Percentiles rank a stretch among this genome's conserved stretches.
These are phyloP conservation scores for Posidonia oceanica DNA, from an alignment of 116 monocot species.

Conservation along the genomic window DNA sequence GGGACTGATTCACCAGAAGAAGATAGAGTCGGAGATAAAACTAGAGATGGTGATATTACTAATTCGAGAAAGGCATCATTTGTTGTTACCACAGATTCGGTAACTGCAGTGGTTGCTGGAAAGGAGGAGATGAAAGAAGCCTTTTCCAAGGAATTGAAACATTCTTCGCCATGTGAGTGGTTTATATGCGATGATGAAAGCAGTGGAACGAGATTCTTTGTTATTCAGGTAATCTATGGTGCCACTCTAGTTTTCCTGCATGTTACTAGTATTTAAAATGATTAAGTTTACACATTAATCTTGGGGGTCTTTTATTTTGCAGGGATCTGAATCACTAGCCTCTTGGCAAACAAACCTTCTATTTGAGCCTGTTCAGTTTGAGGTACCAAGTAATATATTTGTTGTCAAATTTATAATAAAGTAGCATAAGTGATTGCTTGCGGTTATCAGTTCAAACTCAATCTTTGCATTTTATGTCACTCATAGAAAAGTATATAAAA, in stretches of 20 bases:
- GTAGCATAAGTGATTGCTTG: no score
- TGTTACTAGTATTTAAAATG: neutral
- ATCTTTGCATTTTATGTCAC: no score
- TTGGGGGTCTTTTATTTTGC: neutral
- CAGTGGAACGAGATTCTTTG: constrained; percentile 58
- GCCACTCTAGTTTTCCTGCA: neutral
- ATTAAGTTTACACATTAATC: neutral
- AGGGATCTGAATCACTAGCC: constrained; percentile 88
- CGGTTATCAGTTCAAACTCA: no score
- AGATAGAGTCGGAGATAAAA: neutral
- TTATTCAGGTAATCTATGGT: constrained; percentile 60
- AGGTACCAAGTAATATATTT: constrained; percentile 26
- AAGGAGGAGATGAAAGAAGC: constrained; percentile 58
- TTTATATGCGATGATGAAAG: constrained; percentile 73
- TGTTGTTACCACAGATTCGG: constrained; percentile 53
- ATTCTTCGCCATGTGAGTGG: constrained; percentile 69
- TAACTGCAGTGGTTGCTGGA: constrained; percentile 67
- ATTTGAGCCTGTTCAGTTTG: constrained; percentile 86
- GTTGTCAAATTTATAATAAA: no score
- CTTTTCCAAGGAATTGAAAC: constrained; percentile 49
- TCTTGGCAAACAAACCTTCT: constrained; percentile 98
- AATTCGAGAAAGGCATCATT: constrained; percentile 37
- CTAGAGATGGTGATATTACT: constrained; percentile 4
- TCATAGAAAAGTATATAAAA: no score
- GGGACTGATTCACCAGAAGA: neutral